A percentile compares a stretch with the other conserved stretches of the same genome.
These are phyloP conservation scores for Didymosphaeria variabile DNA, from an alignment of 2,329 filamentous ascomycete species.

Conservation along the genomic window DNA sequence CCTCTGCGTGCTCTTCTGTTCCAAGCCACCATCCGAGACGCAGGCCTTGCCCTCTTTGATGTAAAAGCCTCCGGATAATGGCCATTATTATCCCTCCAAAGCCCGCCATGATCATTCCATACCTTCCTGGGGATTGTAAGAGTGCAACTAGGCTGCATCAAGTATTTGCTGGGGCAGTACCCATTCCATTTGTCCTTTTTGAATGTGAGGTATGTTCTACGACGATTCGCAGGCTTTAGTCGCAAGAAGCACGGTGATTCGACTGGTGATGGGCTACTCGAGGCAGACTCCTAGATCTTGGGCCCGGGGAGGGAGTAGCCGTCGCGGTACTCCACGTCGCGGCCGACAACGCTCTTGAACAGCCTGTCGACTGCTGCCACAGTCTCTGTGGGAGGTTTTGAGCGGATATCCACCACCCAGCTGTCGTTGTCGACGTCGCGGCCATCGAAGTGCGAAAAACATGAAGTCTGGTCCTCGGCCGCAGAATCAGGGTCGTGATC, in stretches of 20 bases:
- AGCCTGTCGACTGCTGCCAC: not conserved
- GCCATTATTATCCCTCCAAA: not conserved
- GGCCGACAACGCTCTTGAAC: not conserved
- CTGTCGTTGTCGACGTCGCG: not conserved
- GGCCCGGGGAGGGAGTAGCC: slow-evolving; percentile 3
- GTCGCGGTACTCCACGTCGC: not conserved
- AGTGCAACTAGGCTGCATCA: not conserved
- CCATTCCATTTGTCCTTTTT: not conserved
- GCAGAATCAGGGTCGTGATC: not conserved
- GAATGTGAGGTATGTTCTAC: not conserved
- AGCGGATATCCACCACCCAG: slow-evolving; percentile 6
- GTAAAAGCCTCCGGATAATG: not conserved
- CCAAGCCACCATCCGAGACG: not conserved
- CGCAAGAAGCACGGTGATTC: not conserved
- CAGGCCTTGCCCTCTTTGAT: not conserved
- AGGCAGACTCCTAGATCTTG: slow-evolving; percentile 2
- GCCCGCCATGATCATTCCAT: not conserved
- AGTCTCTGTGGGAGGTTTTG: not conserved
- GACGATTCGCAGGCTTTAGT: not conserved
- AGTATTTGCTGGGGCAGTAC: not conserved
- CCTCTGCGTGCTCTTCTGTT: not conserved
- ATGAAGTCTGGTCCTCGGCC: not conserved
- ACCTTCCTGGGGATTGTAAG: not conserved
- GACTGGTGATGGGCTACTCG: not conserved
- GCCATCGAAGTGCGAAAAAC: slow-evolving; percentile 2